Percentiles rank a stretch among this genome's conserved stretches.
Conservation (phyloP, 108 stramenopile species). For the Stephanodiscus minutulus region DNA sequence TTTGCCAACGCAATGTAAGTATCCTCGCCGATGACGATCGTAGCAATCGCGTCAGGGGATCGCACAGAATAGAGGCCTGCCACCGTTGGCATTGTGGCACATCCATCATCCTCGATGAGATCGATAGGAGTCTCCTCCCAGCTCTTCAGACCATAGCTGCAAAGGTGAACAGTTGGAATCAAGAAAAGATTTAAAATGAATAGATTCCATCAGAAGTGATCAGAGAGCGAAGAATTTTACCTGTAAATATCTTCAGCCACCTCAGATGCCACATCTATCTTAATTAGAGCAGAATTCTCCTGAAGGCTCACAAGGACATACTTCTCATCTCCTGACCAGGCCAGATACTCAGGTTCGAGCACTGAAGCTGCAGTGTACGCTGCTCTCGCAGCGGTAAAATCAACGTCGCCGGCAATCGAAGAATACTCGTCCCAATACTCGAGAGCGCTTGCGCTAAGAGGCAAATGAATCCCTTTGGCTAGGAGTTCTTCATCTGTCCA, state of each 20-base stretch:
- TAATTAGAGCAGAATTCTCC: conserved; percentile 56
- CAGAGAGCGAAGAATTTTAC: neutral
- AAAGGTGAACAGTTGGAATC: neutral
- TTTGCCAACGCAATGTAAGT: conserved; percentile 53
- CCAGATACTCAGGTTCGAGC: conserved; percentile 54
- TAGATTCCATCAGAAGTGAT: neutral
- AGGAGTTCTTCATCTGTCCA: conserved; percentile 51
- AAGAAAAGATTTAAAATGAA: neutral
- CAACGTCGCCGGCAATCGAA: conserved; percentile 29
- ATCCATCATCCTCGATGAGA: conserved; percentile 54
- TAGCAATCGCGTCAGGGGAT: conserved; percentile 47
- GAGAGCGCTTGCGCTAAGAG: conserved; percentile 46
- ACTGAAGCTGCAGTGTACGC: conserved; percentile 40
- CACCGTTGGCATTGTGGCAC: conserved; percentile 36
- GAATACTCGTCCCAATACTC: conserved; percentile 54
- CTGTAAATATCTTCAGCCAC: conserved; percentile 42
- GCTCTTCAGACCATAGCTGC: conserved; percentile 49
- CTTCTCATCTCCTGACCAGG: conserved; percentile 41
- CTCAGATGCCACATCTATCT: conserved; percentile 37
- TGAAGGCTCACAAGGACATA: conserved; percentile 56
- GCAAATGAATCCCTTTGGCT: conserved; percentile 40
- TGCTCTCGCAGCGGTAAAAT: conserved; percentile 28
- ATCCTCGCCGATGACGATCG: conserved; percentile 41
- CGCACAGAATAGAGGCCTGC: conserved; percentile 28
- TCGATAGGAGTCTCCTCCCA: conserved; percentile 45